Evolutionary conservation across 164 flowering plant species (phyloP), one percentile per base, ranked within the genome.

Genomic region (Chloranthus sessilifolius): DNA sequence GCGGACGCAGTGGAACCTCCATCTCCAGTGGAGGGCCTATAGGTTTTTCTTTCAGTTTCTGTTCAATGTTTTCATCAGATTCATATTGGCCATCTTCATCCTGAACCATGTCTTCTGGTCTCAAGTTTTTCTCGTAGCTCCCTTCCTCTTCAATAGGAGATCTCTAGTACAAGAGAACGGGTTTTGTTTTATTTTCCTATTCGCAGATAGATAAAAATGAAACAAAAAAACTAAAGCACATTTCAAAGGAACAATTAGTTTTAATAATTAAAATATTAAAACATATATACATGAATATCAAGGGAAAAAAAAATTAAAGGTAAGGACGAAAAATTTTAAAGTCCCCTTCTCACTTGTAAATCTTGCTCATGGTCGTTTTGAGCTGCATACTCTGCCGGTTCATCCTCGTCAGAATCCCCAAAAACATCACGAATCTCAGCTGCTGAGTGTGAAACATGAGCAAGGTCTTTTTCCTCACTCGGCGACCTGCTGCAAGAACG

Each of bases 361-460:
- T 80, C 88, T 40, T 69, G 76, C 52, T 83, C 88, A 24, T 65
- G 69, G 22, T 78, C 72, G 74, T 78, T 75, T 45, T 49, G 83
- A 56, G 62, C 78, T 36, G 60, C 85, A 72, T 74, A 86, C 0
- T 68, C 95, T 26, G 66, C 85, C 12, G 56, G 76, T 44, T 86
- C 94, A 59, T 92, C 99, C 31, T 94, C 99, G 38, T 92, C 99
- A 51, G 96, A 94, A 48, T 86, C 96, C 30, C 99, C 99, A 77
- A 94, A 94, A 22, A 89, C 97, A 71, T 86, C 89, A 61, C 92
- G 95, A 9, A 94, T 77, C 59, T 85, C 95, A 61, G 87, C 79
- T 41, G 74, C 87, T 47, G 96, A 68, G 1, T 74, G 77, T 33
- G 74, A 58, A 66, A 61, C 39, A 4, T 71, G 76, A 43, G 66